Percentiles rank a stretch among this genome's conserved stretches.
phyloP scores from a whole-genome alignment of 2,329 filamentous ascomycete species.

The Xylariaceae sp. region DNA sequence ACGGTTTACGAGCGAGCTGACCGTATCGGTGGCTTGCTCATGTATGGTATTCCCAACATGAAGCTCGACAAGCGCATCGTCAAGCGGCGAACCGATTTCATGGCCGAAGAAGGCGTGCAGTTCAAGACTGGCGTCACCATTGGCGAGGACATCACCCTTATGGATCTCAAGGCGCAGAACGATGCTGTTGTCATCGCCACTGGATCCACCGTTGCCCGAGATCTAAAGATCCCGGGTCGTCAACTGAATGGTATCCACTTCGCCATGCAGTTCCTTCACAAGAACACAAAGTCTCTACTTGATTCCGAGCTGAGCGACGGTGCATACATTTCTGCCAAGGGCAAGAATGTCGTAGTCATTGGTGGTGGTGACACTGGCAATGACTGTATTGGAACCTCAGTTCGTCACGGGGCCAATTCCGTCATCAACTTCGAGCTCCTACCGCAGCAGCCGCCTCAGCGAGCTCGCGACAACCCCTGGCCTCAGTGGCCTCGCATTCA shows the following conservation, averaged over 20 bases:
- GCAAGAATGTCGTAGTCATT: conserved; percentile 93
- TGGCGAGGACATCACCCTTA: conserved; percentile 67
- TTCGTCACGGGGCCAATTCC: conserved; percentile 91
- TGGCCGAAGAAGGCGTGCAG: conserved; percentile 79
- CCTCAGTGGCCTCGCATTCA: conserved; percentile 97
- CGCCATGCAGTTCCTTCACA: conserved; percentile 95
- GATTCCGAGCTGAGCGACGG: conserved; percentile 82
- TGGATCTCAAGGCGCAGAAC: conserved; percentile 65
- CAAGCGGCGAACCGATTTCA: conserved; percentile 90
- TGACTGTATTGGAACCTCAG: conserved; percentile 94
- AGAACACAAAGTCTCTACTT: conserved; percentile 94
- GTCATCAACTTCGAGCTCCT: conserved; percentile 95
- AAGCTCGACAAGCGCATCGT: conserved; percentile 98
- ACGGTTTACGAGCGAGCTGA: conserved; percentile 92
- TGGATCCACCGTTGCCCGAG: conserved; percentile 86
- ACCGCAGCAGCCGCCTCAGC: conserved; percentile 84
- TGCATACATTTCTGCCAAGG: conserved; percentile 88
- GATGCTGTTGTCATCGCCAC: conserved; percentile 88
- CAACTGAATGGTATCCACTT: conserved; percentile 88
- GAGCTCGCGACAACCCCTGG: conserved; percentile 93
- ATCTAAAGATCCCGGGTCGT: conserved; percentile 84
- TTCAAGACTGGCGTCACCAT: conserved; percentile 75
- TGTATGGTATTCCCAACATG: conserved; percentile 99
- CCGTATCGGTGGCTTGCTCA: conserved; percentile 82
- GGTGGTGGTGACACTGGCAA: conserved; percentile 97